A percentile compares a stretch with the other conserved stretches of the same genome.
phyloP scores from a whole-genome alignment of 495 filamentous ascomycete species.

The Durotheca rogersii region DNA sequence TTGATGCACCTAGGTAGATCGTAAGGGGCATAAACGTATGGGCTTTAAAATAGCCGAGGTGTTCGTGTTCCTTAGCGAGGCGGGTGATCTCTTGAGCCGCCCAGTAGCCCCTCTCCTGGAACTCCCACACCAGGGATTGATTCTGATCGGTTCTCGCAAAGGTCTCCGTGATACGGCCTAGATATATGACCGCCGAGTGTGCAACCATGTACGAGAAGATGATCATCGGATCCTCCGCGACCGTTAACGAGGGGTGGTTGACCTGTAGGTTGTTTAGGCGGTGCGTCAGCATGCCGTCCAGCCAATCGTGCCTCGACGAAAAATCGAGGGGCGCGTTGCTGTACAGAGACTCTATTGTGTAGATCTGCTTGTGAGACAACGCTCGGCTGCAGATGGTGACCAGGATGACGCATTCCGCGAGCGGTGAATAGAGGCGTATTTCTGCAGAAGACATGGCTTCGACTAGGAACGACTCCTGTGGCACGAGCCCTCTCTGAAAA shows the following conservation, averaged over 20 bases:
- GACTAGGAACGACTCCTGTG: slow-evolving; percentile 44
- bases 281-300: slow-evolving; percentile 45
- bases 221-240: slow-evolving; percentile 50
- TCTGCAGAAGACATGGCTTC: slow-evolving; percentile 45
- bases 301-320: slow-evolving; percentile 51
- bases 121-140: slow-evolving; percentile 31
- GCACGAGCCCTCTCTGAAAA: slow-evolving; percentile 53
- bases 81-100: slow-evolving; percentile 46
- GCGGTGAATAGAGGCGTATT: slow-evolving; percentile 40
- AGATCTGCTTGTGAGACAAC: slow-evolving; percentile 46
- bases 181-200: slow-evolving; percentile 46
- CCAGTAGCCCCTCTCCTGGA: slow-evolving; percentile 35
- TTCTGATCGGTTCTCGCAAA: slow-evolving; percentile 19
- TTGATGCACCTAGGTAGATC: slow-evolving; percentile 21
- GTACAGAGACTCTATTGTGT: slow-evolving; percentile 26
- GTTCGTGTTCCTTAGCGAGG: slow-evolving; percentile 43
- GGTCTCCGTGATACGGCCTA: slow-evolving; percentile 39
- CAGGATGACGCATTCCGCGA: slow-evolving; percentile 51
- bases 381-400: slow-evolving; percentile 51
- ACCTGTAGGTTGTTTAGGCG: slow-evolving; percentile 39
- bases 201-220: slow-evolving; percentile 46
- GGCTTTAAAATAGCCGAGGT: slow-evolving; percentile 44
- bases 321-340: slow-evolving; percentile 40
- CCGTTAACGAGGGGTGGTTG: slow-evolving; percentile 36
- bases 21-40: slow-evolving; percentile 29